Evolutionary conservation across 805 yeast species (phyloP).

Genomic region (Lachancea quebecensis): DNA sequence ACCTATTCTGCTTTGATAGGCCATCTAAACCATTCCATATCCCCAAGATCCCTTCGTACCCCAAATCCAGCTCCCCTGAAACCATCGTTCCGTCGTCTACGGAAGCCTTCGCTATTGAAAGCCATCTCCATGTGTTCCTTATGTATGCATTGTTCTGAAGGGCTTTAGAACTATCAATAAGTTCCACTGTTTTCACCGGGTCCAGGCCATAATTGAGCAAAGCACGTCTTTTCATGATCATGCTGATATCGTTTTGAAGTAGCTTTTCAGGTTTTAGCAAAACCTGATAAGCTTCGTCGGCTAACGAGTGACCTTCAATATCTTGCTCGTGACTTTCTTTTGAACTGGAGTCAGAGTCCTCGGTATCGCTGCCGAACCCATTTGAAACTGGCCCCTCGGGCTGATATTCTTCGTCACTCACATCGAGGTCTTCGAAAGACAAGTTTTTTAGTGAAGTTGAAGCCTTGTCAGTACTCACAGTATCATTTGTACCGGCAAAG

Average conservation of each 20-base stretch:
- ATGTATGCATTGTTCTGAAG: constrained; percentile 49
- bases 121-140: constrained; percentile 88
- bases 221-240: constrained; percentile 67
- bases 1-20: constrained; percentile 43
- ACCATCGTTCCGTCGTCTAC: constrained; percentile 61
- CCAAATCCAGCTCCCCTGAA: constrained; percentile 66
- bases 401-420: constrained; percentile 8
- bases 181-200: constrained; percentile 53
- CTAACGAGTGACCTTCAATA: constrained; percentile 6
- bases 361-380: constrained; percentile 16
- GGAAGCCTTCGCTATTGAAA: constrained; percentile 61
- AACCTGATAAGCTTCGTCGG: constrained; percentile 20
- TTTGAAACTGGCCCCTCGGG: constrained; percentile 12
- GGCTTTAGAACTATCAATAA: constrained; percentile 46
- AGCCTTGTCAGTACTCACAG: constrained; percentile 17
- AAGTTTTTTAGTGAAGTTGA: constrained; percentile 17
- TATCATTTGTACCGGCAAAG: constrained; percentile 17
- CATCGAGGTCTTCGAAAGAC: constrained; percentile 30
- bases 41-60: constrained; percentile 82
- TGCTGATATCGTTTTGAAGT: constrained; percentile 65
- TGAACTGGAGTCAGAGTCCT: constrained; percentile 12
- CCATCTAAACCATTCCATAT: constrained; percentile 76
- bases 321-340: constrained; percentile 6
- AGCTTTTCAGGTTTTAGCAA: constrained; percentile 38
- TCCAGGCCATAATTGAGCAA: constrained; percentile 64